Percentiles rank a stretch among this genome's conserved stretches.
Evolutionary conservation across 306 rosid species (phyloP).

Genomic region (Vigna reflexopilosa): DNA sequence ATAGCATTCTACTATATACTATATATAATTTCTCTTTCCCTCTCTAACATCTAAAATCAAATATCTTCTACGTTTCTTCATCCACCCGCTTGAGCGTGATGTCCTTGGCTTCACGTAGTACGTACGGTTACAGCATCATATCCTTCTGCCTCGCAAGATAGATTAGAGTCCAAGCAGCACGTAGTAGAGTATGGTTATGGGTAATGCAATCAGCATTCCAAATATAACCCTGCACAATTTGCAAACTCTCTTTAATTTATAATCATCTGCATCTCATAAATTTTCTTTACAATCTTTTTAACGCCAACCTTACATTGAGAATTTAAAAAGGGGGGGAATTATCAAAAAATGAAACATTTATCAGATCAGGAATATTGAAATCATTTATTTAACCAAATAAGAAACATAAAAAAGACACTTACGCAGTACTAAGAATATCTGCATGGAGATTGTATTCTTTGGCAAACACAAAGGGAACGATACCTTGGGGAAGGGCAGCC

Average conservation of each 20-base stretch:
- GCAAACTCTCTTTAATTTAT: slow-evolving; percentile 7
- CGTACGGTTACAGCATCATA: slow-evolving; percentile 1
- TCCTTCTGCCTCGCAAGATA: slow-evolving; percentile 36
- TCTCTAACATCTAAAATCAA: slow-evolving; percentile 53
- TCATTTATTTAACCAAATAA: background rate
- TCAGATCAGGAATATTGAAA: background rate
- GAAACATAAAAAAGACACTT: slow-evolving; percentile 36
- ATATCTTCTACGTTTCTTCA: slow-evolving; percentile 41
- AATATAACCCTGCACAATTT: slow-evolving; percentile 76
- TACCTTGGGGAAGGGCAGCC: slow-evolving; percentile 98
- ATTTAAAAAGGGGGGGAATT: background rate
- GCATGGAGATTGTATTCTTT: slow-evolving; percentile 92
- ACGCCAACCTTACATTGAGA: background rate
- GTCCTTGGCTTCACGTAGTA: slow-evolving; percentile 50
- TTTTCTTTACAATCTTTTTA: background rate
- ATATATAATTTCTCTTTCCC: slow-evolving; percentile 36
- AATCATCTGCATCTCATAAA: background rate
- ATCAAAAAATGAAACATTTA: background rate
- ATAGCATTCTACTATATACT: slow-evolving; percentile 42
- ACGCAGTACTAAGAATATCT: slow-evolving; percentile 95
- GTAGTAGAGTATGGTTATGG: slow-evolving; percentile 81
- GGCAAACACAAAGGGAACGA: slow-evolving; percentile 92
- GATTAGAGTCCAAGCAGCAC: slow-evolving; percentile 72
- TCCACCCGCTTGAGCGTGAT: slow-evolving; percentile 48
- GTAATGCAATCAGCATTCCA: slow-evolving; percentile 88